Conservation (phyloP, 306 rosid genomes). For the Prunus persica region DNA sequence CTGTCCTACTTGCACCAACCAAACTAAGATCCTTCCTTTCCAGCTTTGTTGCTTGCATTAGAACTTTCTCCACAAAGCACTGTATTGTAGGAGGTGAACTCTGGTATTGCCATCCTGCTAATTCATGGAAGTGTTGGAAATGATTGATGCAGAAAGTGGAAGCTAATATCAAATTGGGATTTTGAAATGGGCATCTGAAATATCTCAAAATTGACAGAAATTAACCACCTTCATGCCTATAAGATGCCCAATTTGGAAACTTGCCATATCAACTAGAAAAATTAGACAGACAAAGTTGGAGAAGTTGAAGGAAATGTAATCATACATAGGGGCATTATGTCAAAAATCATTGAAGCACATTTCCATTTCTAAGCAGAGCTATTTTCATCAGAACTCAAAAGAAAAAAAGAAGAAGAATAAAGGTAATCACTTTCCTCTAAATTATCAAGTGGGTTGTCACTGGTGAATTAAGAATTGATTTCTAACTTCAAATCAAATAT, state of each 20-base stretch:
- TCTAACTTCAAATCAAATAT: neutral
- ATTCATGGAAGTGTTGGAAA: slow-evolving; percentile 2
- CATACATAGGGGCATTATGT: neutral
- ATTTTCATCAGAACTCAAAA: neutral
- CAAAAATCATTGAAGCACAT: slow-evolving; percentile 4
- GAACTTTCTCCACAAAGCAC: slow-evolving; percentile 64
- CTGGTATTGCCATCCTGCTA: slow-evolving; percentile 96
- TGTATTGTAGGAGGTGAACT: slow-evolving; percentile 86
- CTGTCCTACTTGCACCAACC: slow-evolving; percentile 92
- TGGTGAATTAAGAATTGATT: neutral
- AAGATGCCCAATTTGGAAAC: neutral
- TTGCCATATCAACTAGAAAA: neutral
- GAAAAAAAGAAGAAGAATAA: too few species aligned
- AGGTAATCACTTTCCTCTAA: neutral
- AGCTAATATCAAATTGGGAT: neutral
- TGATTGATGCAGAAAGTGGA: slow-evolving; percentile 9
- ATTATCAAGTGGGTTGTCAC: neutral
- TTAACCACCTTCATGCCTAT: neutral
- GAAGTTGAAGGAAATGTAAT: neutral
- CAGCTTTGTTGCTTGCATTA: slow-evolving; percentile 64
- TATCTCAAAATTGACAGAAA: neutral
- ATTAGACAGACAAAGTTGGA: neutral
- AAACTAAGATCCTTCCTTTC: slow-evolving; percentile 70
- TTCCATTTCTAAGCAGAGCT: neutral
- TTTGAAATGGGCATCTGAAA: neutral